Evolutionary conservation across 352 stramenopile genomes (phyloP).

Genomic region (Pythium dissimile): DNA sequence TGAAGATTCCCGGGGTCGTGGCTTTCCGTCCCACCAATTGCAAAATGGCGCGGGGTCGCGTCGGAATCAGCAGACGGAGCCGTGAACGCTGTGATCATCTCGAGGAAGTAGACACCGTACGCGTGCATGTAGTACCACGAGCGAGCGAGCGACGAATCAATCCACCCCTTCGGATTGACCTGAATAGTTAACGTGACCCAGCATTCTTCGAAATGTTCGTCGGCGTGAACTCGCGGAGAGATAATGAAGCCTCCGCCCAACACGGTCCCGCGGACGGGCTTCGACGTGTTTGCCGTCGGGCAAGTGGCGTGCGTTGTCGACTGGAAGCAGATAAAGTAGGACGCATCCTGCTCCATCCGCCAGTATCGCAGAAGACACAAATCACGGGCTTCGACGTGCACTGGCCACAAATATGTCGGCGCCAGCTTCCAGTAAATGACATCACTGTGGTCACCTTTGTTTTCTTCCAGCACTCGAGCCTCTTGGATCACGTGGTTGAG

Average conservation of each 20-base stretch:
- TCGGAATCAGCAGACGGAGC: slow-evolving; percentile 4
- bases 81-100: slow-evolving; percentile 64
- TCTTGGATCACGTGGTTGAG: slow-evolving; percentile 76
- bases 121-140: slow-evolving; percentile 78
- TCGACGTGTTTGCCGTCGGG: slow-evolving; percentile 20
- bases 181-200: slow-evolving; percentile 80
- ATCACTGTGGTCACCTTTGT: slow-evolving; percentile 69
- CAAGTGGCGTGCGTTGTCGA: slow-evolving; percentile 69
- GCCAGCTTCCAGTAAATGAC: slow-evolving; percentile 77
- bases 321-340: slow-evolving; percentile 86
- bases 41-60: slow-evolving; percentile 13
- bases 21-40: neutral
- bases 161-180: slow-evolving; percentile 80
- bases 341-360: slow-evolving; percentile 75
- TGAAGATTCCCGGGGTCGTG: neutral
- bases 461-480: slow-evolving; percentile 55
- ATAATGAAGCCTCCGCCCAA: slow-evolving; percentile 78
- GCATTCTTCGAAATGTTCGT: slow-evolving; percentile 67
- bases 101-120: slow-evolving; percentile 68
- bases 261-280: slow-evolving; percentile 54
- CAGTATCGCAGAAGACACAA: slow-evolving; percentile 79
- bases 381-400: slow-evolving; percentile 63
- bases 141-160: slow-evolving; percentile 48
- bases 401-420: slow-evolving; percentile 68
- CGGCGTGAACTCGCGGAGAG: slow-evolving; percentile 34